These are phyloP conservation scores for Stemphylium beticola DNA, from an alignment of 2,329 filamentous ascomycete genomes.

Conservation along the genomic window DNA sequence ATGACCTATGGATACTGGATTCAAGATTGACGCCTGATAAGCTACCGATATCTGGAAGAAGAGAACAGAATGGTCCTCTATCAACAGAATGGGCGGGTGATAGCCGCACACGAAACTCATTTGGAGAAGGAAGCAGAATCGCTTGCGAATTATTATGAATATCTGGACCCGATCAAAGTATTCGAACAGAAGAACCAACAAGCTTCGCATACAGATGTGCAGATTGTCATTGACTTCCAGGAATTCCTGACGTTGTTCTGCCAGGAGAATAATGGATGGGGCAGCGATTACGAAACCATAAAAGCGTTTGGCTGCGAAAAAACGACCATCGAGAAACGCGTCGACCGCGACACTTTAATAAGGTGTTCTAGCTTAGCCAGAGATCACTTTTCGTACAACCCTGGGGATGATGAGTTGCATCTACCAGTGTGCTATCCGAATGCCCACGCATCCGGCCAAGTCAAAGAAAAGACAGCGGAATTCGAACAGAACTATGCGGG, in stretches of 20 bases:
- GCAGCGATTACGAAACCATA: neutral
- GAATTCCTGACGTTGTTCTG: neutral
- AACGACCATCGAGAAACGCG: neutral
- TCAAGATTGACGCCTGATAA: neutral
- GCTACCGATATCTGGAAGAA: neutral
- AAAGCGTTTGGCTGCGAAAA: neutral
- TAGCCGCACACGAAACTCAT: constrained; percentile 17
- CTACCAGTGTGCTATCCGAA: constrained; percentile 19
- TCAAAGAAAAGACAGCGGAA: too few species aligned
- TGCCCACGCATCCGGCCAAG: neutral
- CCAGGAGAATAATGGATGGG: neutral
- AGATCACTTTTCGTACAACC: constrained; percentile 20
- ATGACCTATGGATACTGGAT: neutral
- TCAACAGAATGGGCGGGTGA: constrained; percentile 12
- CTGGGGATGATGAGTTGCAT: constrained; percentile 1
- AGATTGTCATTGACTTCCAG: constrained; percentile 12
- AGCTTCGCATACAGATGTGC: neutral
- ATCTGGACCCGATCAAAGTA: constrained; percentile 11
- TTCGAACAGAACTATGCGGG: neutral
- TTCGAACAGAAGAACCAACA: neutral
- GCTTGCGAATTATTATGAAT: neutral
- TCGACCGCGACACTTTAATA: constrained; percentile 19
- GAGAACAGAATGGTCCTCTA: constrained; percentile 19
- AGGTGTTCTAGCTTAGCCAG: constrained; percentile 17
- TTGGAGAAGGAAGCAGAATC: constrained; percentile 13